phyloP scores from a whole-genome alignment of 441 rosid genomes.

The Jatropha podagrica region DNA sequence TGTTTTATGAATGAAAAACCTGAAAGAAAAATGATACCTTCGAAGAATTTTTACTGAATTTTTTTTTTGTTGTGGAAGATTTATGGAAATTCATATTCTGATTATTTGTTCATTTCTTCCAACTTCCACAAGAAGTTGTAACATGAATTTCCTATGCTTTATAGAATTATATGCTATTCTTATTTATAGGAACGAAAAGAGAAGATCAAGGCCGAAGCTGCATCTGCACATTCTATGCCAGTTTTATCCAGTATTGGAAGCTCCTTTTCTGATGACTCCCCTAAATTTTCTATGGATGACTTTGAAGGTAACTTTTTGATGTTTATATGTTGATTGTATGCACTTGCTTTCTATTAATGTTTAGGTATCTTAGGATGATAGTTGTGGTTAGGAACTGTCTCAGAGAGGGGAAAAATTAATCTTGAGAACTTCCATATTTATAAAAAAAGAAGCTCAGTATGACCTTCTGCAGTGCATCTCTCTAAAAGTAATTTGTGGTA shows the following conservation, averaged over 20 bases:
- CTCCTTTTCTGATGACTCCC: slow-evolving; percentile 38
- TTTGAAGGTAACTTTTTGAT: slow-evolving; percentile 61
- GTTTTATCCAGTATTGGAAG: slow-evolving; percentile 38
- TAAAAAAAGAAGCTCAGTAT: not conserved
- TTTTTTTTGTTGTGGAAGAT: not conserved
- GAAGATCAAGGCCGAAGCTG: slow-evolving; percentile 73
- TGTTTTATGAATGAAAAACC: slow-evolving; percentile 4
- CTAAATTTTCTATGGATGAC: slow-evolving; percentile 78
- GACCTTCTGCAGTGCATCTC: not conserved
- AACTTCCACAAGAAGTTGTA: not conserved
- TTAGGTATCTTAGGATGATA: not conserved
- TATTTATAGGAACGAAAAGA: slow-evolving; percentile 66
- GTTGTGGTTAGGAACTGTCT: not conserved
- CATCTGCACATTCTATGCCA: slow-evolving; percentile 49
- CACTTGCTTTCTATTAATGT: not conserved
- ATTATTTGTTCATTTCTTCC: not conserved
- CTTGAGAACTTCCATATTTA: not conserved
- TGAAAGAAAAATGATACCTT: not conserved
- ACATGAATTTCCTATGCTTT: not conserved
- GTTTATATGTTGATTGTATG: not conserved
- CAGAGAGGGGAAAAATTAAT: not conserved
- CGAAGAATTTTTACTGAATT: not conserved
- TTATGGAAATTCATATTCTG: not conserved
- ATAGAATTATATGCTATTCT: slow-evolving; percentile 28
- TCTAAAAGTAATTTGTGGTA: not conserved